Evolutionary conservation across 805 yeast genomes (phyloP), one percentile per base, ranked within the genome.

Genomic region (Lachancea mirantina): DNA sequence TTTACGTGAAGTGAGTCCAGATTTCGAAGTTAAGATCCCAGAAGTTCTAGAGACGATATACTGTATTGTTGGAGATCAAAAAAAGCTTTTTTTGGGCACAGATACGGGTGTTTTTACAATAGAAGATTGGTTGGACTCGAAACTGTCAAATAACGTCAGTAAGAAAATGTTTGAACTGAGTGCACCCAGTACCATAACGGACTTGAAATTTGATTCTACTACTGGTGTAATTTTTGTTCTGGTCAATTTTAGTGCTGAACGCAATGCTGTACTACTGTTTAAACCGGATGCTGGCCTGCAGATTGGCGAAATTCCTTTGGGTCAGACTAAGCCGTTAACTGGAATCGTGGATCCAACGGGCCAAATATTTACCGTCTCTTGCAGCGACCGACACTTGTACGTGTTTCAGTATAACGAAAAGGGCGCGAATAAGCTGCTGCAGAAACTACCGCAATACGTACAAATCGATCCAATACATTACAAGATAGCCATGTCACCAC

Each of bases 401-500:
- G 41, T 54, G 9, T 52, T 48, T 32, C 60, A 56, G 40, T 43
- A 43, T 11, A 46, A 47, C 24, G 22, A 31, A 4, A 28, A 31
- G 5, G 59, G 59, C 10, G 34, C 39, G 11, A 39, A 39, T 30
- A 54, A 53, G 39, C 34, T 45, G 19, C 32, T 54, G 8, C 36
- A 44, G 21, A 46, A 38, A 30, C 31, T 56, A n/a, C 30, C 40
- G 7, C 58, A 53, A 25, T 47, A 45, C 36, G 51, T 48, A 7
- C 55, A 54, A 31, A 36, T 52, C 8, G 41, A 46, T 25, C 62
- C 59, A 8, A 24, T 54, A 23, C 55, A 47, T 28, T 55, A 57
- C 35, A 47, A 41, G 24, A 49, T 57, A 11, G 38, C 52, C n/a
- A 55, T 57, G 62, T 52, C 60, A 5, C 62, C 62, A 3, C 59